Conservation (phyloP, 208 protist species). For the Phytomonas francai region DNA sequence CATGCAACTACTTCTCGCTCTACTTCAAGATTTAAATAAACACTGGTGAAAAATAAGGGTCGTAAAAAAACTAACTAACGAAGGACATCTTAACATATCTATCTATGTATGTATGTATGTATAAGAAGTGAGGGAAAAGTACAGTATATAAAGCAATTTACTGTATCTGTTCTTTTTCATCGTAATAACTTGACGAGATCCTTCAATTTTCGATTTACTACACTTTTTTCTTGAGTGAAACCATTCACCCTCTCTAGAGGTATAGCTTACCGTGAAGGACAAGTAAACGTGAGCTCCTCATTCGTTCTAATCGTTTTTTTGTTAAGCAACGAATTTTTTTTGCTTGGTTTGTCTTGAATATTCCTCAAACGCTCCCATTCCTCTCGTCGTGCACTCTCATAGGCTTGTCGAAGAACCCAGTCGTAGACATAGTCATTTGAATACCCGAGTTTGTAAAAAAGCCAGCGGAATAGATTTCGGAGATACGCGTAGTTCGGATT, state of each 20-base stretch:
- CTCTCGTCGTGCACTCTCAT: slow-evolving; percentile 9
- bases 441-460: slow-evolving; percentile 95
- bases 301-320: not conserved
- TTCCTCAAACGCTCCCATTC: not conserved
- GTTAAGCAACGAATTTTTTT: not conserved
- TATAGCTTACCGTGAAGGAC: not conserved
- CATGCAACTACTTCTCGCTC: not conserved
- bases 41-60: not conserved
- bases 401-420: slow-evolving; percentile 86
- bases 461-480: slow-evolving; percentile 93
- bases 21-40: not conserved
- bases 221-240: not conserved
- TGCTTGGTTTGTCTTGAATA: not conserved
- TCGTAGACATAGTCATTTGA: slow-evolving; percentile 97
- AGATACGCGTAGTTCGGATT: slow-evolving; percentile 98
- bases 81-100: not conserved
- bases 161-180: not conserved
- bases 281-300: not conserved
- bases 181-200: not conserved
- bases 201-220: not conserved
- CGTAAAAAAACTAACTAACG: not conserved
- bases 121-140: too few relatives aligned
- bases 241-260: not conserved
- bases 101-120: too few relatives aligned
- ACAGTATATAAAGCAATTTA: too few relatives aligned